A percentile compares a stretch with the other conserved stretches of the same genome.
Conservation (phyloP, 2,329 filamentous ascomycete species). For the Metarhizium album region DNA sequence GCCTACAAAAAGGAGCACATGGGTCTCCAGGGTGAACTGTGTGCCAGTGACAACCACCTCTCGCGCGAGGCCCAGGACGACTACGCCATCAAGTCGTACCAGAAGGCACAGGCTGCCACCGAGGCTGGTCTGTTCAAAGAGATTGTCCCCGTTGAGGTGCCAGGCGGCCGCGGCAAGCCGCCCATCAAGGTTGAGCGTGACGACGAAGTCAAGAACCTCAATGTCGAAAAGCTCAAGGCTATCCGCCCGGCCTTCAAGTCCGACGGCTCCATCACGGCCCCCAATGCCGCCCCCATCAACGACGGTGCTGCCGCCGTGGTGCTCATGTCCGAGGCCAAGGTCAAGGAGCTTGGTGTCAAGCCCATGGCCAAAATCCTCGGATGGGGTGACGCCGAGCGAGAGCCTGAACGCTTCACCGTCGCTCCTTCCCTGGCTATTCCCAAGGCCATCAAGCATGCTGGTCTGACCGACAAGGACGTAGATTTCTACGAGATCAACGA, state of each 20-base stretch:
- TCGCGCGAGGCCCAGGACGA: conserved; percentile 81
- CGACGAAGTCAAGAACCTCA: conserved; percentile 93
- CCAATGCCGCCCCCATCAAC: conserved; percentile 92
- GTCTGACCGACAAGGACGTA: conserved; percentile 63
- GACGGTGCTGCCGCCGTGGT: conserved; percentile 90
- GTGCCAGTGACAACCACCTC: conserved; percentile 72
- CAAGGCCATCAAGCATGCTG: conserved; percentile 93
- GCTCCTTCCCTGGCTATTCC: conserved; percentile 89
- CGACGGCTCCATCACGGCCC: conserved; percentile 84
- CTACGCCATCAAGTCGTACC: conserved; percentile 90
- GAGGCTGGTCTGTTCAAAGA: conserved; percentile 77
- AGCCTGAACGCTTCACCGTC: conserved; percentile 91
- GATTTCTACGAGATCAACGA: conserved; percentile 99
- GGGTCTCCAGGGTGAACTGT: conserved; percentile 88
- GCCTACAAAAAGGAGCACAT: conserved; percentile 96
- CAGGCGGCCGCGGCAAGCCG: conserved; percentile 84
- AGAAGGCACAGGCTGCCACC: conserved; percentile 81
- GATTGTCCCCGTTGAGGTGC: conserved; percentile 82
- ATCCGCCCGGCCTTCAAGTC: conserved; percentile 79
- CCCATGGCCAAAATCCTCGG: conserved; percentile 94
- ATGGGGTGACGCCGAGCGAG: conserved; percentile 89
- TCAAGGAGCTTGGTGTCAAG: conserved; percentile 84
- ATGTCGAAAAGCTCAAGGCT: conserved; percentile 68
- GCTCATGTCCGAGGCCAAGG: conserved; percentile 84
- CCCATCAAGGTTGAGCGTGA: conserved; percentile 69